Evolutionary conservation across 768 basidiomycete species (phyloP), one percentile per base, ranked within the genome.

Genomic region (Termitomyces heimii): DNA sequence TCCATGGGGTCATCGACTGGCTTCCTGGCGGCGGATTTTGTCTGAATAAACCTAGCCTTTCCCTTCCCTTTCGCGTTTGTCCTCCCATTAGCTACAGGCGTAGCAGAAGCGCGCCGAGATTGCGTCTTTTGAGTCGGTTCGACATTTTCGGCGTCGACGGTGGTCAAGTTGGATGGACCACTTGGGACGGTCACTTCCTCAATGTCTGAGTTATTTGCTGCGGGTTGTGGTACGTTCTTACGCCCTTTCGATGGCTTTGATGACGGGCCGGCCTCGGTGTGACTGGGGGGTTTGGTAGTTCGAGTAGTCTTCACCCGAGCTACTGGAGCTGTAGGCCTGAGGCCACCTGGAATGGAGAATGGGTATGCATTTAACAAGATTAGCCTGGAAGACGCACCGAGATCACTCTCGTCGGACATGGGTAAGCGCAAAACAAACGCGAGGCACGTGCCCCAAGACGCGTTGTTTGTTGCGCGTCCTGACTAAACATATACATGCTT

Each of bases 21-120:
- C 56, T 54, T 66, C 31, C 35, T 24, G 37, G 5, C 42, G 7
- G 52, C 51, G 18, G 60, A 40, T 65, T 72, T 53, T 50, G 44
- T 53, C 60, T 68, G 34, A 64, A 66, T 46, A 50, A 65, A 70
- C 49, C 65, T 74, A 2, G 68, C 68, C 42, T 73, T 75, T 5
- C 66, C 69, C 62, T 74, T 77, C 6, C 63, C 67, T 57, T 72
- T 73, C 31, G 55, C 61, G 22, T 54, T 56, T 26, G 59, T 48
- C 59, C 67, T 71, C 37, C 68, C 70, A 59, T 71, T 73, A n/a
- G 48, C 47, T 18, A 45, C 39, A 1, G 54, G 39, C 28, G 54
- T 37, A 12, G 45, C 20, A 12, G 56, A 59, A 28, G 20, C 45
- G 29, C 58, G 57, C 18, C 40, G 51, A 22, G 60, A 37, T 43